Conservation (phyloP, 1,284 basidiomycete species). For the Ustilago sp. region DNA sequence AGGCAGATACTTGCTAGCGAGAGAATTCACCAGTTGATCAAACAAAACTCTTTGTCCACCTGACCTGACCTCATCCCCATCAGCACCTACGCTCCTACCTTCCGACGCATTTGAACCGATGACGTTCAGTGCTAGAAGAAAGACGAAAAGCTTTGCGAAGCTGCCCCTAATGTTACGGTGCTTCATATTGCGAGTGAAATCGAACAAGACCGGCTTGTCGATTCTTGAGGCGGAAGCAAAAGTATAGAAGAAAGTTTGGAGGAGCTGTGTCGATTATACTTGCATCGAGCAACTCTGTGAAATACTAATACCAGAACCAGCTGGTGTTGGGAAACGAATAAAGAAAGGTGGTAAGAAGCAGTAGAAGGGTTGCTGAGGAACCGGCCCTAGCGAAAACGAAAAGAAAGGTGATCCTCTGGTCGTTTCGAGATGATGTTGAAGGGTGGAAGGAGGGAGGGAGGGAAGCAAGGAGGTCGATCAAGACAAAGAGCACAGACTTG, state of each 20-base stretch:
- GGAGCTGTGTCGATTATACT: background rate
- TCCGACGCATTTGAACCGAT: background rate
- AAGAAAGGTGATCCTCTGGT: conserved; percentile 9
- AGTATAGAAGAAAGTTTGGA: background rate
- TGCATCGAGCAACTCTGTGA: conserved; percentile 10
- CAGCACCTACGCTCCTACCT: background rate
- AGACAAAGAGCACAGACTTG: background rate
- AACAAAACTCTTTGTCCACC: conserved; percentile 27
- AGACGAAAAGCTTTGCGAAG: background rate
- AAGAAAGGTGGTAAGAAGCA: background rate
- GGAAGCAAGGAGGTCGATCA: background rate
- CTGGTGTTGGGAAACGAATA: background rate
- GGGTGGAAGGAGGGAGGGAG: conserved; percentile 21
- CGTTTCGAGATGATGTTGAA: background rate
- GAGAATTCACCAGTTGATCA: conserved; percentile 27
- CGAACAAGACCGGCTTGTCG: conserved; percentile 13
- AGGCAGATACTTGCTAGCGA: conserved; percentile 24
- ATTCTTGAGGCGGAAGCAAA: background rate
- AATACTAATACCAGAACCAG: background rate
- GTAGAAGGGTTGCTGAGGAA: background rate
- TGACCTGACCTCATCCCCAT: background rate
- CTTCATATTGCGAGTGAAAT: background rate
- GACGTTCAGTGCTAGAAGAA: background rate
- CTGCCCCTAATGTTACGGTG: background rate
- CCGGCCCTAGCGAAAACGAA: conserved; percentile 16